Percentiles rank a stretch among this genome's conserved stretches.
Conservation (phyloP, 1,139 yeast species). For the Diutina neorugosa region DNA sequence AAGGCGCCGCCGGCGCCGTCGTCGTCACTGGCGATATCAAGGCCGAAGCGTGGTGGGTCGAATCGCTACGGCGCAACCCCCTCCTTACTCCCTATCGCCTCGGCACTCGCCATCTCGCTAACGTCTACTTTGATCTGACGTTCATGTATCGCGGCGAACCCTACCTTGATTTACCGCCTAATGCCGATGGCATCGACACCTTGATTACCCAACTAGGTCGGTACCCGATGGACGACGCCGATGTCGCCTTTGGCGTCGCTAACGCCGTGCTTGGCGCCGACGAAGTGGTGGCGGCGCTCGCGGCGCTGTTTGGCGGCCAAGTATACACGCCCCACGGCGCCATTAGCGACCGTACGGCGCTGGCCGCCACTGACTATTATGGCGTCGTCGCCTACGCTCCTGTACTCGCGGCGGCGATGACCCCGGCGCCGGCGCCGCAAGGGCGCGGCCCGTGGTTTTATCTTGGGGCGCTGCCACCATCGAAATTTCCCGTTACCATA, state of each 20-base stretch:
- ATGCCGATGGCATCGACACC: slow-evolving; percentile 28
- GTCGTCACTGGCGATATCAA: slow-evolving; percentile 49
- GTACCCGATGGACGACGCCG: slow-evolving; percentile 32
- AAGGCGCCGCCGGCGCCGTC: slow-evolving; percentile 21
- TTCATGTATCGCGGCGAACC: slow-evolving; percentile 42
- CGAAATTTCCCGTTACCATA: slow-evolving; percentile 13
- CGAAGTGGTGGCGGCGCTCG: slow-evolving; percentile 36
- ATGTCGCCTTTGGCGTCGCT: slow-evolving; percentile 27
- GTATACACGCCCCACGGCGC: background rate
- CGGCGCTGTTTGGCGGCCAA: slow-evolving; percentile 10
- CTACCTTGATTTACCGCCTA: slow-evolving; percentile 29
- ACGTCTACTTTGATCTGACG: slow-evolving; percentile 46
- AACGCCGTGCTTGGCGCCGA: slow-evolving; percentile 44
- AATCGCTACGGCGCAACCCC: slow-evolving; percentile 24
- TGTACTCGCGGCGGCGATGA: background rate
- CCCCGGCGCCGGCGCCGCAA: background rate
- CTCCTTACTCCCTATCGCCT: slow-evolving; percentile 30
- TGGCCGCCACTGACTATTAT: background rate
- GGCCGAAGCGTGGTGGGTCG: slow-evolving; percentile 45
- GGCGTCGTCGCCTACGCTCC: slow-evolving; percentile 6
- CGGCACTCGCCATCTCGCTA: slow-evolving; percentile 24
- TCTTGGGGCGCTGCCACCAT: background rate
- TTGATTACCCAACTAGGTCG: slow-evolving; percentile 19
- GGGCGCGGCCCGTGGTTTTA: background rate
- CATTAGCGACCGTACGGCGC: background rate